phyloP scores from a whole-genome alignment of 2,329 filamentous ascomycete species.

The Metarhizium anisopliae region DNA sequence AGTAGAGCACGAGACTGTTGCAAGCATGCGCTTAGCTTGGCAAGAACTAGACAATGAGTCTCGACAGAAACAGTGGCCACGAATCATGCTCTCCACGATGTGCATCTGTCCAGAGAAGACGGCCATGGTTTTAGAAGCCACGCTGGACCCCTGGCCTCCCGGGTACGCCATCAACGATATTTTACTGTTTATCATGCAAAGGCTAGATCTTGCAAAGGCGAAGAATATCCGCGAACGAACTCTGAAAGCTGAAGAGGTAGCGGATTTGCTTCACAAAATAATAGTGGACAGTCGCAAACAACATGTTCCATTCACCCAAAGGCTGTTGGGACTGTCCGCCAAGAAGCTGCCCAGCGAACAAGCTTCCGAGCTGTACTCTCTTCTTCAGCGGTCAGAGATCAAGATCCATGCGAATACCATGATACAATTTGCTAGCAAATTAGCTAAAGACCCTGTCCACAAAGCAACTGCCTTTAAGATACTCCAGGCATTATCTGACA shows the following conservation, averaged over 20 bases:
- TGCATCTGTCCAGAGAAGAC: constrained; percentile 22
- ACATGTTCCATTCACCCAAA: constrained; percentile 28
- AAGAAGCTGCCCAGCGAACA: constrained; percentile 20
- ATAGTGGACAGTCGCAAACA: constrained; percentile 19
- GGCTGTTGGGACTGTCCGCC: constrained; percentile 25
- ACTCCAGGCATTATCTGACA: constrained; percentile 24
- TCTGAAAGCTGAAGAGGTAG: constrained; percentile 19
- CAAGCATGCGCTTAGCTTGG: constrained; percentile 26
- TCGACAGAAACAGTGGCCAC: constrained; percentile 21
- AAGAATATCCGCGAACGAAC: constrained; percentile 13
- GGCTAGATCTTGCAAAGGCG: constrained; percentile 10
- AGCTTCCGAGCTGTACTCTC: constrained; percentile 25
- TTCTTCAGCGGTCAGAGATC: constrained; percentile 20
- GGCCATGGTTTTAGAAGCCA: constrained; percentile 26
- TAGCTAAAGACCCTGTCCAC: constrained; percentile 30
- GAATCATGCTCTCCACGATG: constrained; percentile 27
- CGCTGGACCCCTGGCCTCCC: constrained; percentile 24
- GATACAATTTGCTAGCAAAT: constrained; percentile 36
- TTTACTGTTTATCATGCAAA: constrained; percentile 21
- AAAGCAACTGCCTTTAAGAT: constrained; percentile 37
- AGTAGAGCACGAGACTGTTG: constrained; percentile 17
- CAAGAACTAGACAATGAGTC: constrained; percentile 14
- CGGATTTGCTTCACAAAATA: constrained; percentile 19
- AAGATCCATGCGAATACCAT: constrained; percentile 33
- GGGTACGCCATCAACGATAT: constrained; percentile 30